phyloP scores from a whole-genome alignment of 331 rosid species.

The Dryas integrifolia region DNA sequence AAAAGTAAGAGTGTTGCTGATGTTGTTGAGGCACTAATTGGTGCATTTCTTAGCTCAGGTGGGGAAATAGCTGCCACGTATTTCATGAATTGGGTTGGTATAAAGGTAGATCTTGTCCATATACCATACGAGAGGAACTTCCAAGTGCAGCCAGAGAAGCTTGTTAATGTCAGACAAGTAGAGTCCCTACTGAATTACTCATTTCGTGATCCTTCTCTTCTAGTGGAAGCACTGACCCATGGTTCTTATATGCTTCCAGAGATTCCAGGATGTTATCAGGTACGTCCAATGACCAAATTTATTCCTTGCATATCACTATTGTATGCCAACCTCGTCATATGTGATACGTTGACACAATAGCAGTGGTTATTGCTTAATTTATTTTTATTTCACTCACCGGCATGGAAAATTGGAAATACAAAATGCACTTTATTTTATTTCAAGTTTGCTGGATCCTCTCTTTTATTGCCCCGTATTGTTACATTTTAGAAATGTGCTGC shows the following conservation, averaged over 20 bases:
- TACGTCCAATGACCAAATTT: constrained; percentile 17
- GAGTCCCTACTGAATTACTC: constrained; percentile 55
- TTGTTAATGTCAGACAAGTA: constrained; percentile 43
- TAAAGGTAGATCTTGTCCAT: constrained; percentile 46
- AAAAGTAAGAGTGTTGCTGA: constrained; percentile 65
- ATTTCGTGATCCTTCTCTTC: constrained; percentile 55
- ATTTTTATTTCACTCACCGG: not conserved
- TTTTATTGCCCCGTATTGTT: no score
- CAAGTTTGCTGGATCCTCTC: not conserved
- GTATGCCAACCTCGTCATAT: not conserved
- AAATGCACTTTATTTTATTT: not conserved
- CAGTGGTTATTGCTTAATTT: not conserved
- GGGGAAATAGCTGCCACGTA: constrained; percentile 69
- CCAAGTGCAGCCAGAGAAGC: constrained; percentile 34
- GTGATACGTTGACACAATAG: not conserved
- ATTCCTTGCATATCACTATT: not conserved
- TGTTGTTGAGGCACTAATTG: constrained; percentile 89
- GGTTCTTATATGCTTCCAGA: constrained; percentile 90
- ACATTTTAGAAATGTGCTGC: no score
- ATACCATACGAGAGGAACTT: constrained; percentile 45
- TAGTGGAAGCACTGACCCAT: constrained; percentile 85
- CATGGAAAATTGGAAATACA: not conserved
- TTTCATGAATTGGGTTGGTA: constrained; percentile 74
- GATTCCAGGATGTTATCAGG: constrained; percentile 88
- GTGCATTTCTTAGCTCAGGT: constrained; percentile 69